phyloP scores from a whole-genome alignment of 1,284 basidiomycete genomes.

The Veloporphyrellus conicus region DNA sequence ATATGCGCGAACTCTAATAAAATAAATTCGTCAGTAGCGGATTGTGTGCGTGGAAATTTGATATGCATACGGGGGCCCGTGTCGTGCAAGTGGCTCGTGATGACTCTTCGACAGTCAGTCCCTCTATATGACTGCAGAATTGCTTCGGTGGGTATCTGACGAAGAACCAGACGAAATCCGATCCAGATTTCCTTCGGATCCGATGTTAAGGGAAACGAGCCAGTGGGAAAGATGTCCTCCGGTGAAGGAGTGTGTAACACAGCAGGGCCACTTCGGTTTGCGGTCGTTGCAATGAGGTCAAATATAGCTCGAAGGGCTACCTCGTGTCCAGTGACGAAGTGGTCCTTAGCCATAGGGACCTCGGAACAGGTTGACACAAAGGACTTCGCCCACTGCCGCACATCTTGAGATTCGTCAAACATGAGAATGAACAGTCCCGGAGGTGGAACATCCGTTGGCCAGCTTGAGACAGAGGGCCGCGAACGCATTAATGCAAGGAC shows the following conservation, averaged over 20 bases:
- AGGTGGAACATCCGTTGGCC: slow-evolving; percentile 57
- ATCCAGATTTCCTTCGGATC: slow-evolving; percentile 52
- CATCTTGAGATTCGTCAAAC: slow-evolving; percentile 43
- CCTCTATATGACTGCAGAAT: slow-evolving; percentile 37
- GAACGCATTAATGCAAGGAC: slow-evolving; percentile 47
- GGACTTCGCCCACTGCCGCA: slow-evolving; percentile 58
- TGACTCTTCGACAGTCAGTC: slow-evolving; percentile 46
- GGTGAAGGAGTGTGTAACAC: neutral
- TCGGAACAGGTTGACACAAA: slow-evolving; percentile 38
- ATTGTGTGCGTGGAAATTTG: neutral
- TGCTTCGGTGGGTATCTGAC: slow-evolving; percentile 48
- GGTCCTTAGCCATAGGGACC: slow-evolving; percentile 45
- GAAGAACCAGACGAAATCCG: slow-evolving; percentile 47
- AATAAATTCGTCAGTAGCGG: neutral
- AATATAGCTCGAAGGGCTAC: slow-evolving; percentile 41
- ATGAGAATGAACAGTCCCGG: slow-evolving; percentile 60
- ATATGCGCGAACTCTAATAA: slow-evolving; percentile 61
- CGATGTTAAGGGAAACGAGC: slow-evolving; percentile 32
- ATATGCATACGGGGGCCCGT: slow-evolving; percentile 55
- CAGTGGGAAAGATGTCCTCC: slow-evolving; percentile 3
- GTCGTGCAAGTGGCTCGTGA: slow-evolving; percentile 62
- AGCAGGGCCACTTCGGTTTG: neutral
- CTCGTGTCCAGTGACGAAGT: slow-evolving; percentile 46
- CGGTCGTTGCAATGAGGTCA: slow-evolving; percentile 18
- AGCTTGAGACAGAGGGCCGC: slow-evolving; percentile 42